Evolutionary conservation across 495 filamentous ascomycete species (phyloP), one percentile per base, ranked within the genome.

Genomic region (Lentithecium fluviatile): DNA sequence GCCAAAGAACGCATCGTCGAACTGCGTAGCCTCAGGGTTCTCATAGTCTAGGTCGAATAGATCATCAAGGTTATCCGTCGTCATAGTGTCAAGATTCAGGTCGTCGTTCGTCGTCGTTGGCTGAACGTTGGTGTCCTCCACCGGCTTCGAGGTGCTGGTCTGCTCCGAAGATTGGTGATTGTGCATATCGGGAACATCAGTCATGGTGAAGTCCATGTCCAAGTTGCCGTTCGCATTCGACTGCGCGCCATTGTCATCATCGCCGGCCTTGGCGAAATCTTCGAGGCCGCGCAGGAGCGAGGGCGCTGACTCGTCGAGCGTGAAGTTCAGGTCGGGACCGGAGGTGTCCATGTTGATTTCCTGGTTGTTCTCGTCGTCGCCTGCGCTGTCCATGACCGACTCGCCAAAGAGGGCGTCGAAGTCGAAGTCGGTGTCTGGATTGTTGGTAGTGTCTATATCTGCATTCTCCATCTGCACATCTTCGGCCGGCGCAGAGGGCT

Each of bases 341-440:
- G 49, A 7, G 24, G 40, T 38, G 37, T 64, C 54, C 36, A 54
- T 58, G 51, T 46, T 26, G 20, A 59, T 26, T 56, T 57, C 46
- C 2, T 63, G 49, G 32, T 43, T 19, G 34, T 45, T 57, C 21
- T 17, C 36, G 6, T 15, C 42, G n/a, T 53, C 48, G 52, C 45
- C 29, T 0, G 47, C 7, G 32, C 34, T 49, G 52, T 49, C 52
- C 23, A 45, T 7, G 10, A 36, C 23, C 1, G 29, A 24, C 46
- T 69, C 59, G 21, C 48, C 58, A 40, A 69, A 69, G 32, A 66
- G 54, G 45, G 56, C 51, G 34, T 69, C 66, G 58, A 69, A 66
- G 46, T 68, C 60, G 56, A 65, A 68, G 10, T 54, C 62, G 7
- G 17, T 7, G 17, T 65, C 62, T 2, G 25, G 12, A 23, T 58